These are phyloP conservation scores for Populus davidiana DNA, from an alignment of 345 rosid species.

Conservation along the genomic window DNA sequence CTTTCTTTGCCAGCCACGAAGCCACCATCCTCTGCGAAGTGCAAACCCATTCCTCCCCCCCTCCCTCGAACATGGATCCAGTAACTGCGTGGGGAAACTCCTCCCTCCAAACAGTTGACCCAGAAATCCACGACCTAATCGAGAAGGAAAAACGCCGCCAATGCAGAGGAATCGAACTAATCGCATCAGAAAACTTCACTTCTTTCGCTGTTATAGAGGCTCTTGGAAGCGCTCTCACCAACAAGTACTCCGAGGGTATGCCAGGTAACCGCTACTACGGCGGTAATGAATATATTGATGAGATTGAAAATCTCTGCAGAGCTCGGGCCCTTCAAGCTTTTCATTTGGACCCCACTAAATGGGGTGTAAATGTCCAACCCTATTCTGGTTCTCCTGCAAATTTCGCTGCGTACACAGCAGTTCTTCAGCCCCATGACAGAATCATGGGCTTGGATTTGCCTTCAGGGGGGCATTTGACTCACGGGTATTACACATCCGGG, in stretches of 20 bases:
- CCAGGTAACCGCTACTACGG: slow-evolving; percentile 99
- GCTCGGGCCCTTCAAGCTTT: slow-evolving; percentile 83
- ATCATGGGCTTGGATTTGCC: slow-evolving; percentile 98
- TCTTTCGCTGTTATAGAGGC: slow-evolving; percentile 98
- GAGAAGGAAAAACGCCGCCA: slow-evolving; percentile 99
- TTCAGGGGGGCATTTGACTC: slow-evolving; percentile 95
- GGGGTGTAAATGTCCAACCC: slow-evolving; percentile 99
- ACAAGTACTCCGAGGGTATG: slow-evolving; percentile 98
- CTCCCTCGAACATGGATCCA: slow-evolving; percentile 55
- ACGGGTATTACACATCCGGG: slow-evolving; percentile 92
- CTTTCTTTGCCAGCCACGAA: not conserved
- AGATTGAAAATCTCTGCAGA: slow-evolving; percentile 93
- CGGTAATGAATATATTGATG: slow-evolving; percentile 89
- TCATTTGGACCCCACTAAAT: slow-evolving; percentile 58
- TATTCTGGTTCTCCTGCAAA: slow-evolving; percentile 99
- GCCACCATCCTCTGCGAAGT: too few relatives aligned
- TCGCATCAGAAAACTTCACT: slow-evolving; percentile 92
- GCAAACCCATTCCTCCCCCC: not conserved
- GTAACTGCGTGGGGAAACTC: slow-evolving; percentile 84
- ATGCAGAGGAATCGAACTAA: slow-evolving; percentile 92
- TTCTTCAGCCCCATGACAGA: slow-evolving; percentile 92
- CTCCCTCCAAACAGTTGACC: slow-evolving; percentile 55
- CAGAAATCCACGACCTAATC: slow-evolving; percentile 90
- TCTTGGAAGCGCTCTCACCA: slow-evolving; percentile 93
- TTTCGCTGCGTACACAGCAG: slow-evolving; percentile 97